These are phyloP conservation scores for Bonia amplexicaulis DNA, from an alignment of 176 grass and related monocot genomes.

Conservation along the genomic window DNA sequence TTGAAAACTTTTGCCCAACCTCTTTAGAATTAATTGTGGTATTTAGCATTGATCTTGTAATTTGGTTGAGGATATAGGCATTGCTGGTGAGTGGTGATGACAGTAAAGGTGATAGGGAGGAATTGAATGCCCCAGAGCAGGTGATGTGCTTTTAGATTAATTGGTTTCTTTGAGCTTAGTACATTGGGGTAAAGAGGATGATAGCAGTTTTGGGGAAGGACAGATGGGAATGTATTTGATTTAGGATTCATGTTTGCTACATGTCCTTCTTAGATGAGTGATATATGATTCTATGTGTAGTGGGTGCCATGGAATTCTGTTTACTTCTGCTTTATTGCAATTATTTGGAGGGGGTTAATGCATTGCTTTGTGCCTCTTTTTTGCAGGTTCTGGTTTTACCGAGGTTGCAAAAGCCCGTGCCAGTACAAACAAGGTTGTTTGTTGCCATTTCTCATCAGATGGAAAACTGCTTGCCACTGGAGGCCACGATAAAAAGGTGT, in stretches of 20 bases:
- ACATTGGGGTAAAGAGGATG: not conserved
- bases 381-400: conserved; percentile 67
- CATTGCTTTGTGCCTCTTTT: conserved; percentile 3
- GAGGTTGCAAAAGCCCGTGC: conserved; percentile 63
- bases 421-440: conserved; percentile 73
- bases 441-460: conserved; percentile 93
- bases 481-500: conserved; percentile 98
- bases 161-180: conserved; percentile 9
- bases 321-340: not conserved
- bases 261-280: not conserved
- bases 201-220: not conserved
- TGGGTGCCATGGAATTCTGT: not conserved
- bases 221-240: conserved; percentile 2
- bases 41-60: not conserved
- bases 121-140: not conserved
- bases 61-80: not conserved
- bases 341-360: not conserved
- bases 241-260: conserved; percentile 10
- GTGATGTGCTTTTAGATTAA: not conserved
- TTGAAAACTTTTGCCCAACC: not conserved
- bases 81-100: not conserved
- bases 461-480: conserved; percentile 97
- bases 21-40: not conserved
- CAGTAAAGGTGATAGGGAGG: not conserved
- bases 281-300: not conserved